phyloP scores from a whole-genome alignment of 129 eudicot species.

The Scalesia atractyloides region DNA sequence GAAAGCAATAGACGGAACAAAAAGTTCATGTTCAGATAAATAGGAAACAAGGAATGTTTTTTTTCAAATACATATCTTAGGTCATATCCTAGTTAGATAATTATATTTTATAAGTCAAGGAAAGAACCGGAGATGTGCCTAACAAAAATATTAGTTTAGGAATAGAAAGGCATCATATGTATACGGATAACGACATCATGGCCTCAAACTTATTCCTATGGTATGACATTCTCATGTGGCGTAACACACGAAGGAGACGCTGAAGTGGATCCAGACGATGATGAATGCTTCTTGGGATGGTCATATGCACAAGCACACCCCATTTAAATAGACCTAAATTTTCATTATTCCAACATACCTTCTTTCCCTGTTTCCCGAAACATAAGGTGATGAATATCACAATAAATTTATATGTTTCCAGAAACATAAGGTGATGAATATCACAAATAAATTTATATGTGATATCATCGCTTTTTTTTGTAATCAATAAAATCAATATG shows the following conservation, averaged over 20 bases:
- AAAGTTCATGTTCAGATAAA: not conserved
- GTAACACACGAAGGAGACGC: conserved; percentile 22
- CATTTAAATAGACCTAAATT: conserved; percentile 44
- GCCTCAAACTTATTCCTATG: conserved; percentile 19
- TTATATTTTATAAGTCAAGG: conserved; percentile 18
- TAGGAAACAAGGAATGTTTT: conserved; percentile 9
- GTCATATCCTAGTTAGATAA: conserved; percentile 4
- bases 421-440: conserved; percentile 8
- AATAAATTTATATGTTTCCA: conserved; percentile 12
- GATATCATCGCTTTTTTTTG: not conserved
- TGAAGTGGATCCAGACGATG: conserved; percentile 28
- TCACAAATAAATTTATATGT: conserved; percentile 11
- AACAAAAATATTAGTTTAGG: conserved; percentile 15
- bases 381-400: conserved; percentile 3
- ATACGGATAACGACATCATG: conserved; percentile 6
- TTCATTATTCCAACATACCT: conserved; percentile 39
- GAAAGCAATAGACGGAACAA: conserved; percentile 10
- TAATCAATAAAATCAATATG: conserved; percentile 5
- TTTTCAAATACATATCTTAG: not conserved
- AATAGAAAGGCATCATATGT: conserved; percentile 5
- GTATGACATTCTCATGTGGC: conserved; percentile 19
- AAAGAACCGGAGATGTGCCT: not conserved
- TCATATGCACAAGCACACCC: conserved; percentile 44
- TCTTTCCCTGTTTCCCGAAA: conserved; percentile 45
- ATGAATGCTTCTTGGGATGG: conserved; percentile 39